phyloP scores from a whole-genome alignment of 768 basidiomycete genomes.

The Lentinus brumalis region DNA sequence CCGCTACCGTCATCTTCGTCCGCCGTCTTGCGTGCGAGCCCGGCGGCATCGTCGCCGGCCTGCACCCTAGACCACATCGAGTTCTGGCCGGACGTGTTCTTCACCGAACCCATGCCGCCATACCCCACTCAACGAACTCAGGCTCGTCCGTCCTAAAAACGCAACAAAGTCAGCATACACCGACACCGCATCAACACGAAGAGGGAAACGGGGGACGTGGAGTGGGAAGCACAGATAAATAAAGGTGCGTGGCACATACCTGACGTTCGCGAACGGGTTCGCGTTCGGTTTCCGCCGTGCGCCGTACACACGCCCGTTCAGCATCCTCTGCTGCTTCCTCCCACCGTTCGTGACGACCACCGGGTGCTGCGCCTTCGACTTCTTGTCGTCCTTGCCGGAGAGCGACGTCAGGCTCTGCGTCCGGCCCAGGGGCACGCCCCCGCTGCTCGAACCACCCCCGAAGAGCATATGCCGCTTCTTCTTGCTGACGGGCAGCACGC shows the following conservation, averaged over 20 bases:
- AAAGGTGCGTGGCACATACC: slow-evolving; percentile 19
- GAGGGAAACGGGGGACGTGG: not conserved
- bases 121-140: slow-evolving; percentile 92
- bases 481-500: slow-evolving; percentile 13
- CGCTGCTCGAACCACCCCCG: slow-evolving; percentile 2
- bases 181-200: not conserved
- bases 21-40: slow-evolving; percentile 2
- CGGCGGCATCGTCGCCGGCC: slow-evolving; percentile 24
- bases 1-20: slow-evolving; percentile 85
- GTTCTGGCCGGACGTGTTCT: slow-evolving; percentile 21
- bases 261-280: slow-evolving; percentile 63
- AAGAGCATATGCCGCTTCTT: slow-evolving; percentile 18
- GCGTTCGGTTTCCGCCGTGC: slow-evolving; percentile 34
- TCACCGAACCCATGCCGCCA: slow-evolving; percentile 70
- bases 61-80: slow-evolving; percentile 26
- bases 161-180: not conserved
- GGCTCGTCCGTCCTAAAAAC: slow-evolving; percentile 55
- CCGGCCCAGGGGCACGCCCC: slow-evolving; percentile 25
- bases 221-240: not conserved
- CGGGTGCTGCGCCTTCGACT: not conserved
- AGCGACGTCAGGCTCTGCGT: slow-evolving; percentile 22
- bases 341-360: slow-evolving; percentile 9
- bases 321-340: slow-evolving; percentile 46
- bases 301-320: slow-evolving; percentile 88
- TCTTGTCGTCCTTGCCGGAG: slow-evolving; percentile 14